Conservation (phyloP, 2,329 filamentous ascomycete species). For the Fusarium sp. region DNA sequence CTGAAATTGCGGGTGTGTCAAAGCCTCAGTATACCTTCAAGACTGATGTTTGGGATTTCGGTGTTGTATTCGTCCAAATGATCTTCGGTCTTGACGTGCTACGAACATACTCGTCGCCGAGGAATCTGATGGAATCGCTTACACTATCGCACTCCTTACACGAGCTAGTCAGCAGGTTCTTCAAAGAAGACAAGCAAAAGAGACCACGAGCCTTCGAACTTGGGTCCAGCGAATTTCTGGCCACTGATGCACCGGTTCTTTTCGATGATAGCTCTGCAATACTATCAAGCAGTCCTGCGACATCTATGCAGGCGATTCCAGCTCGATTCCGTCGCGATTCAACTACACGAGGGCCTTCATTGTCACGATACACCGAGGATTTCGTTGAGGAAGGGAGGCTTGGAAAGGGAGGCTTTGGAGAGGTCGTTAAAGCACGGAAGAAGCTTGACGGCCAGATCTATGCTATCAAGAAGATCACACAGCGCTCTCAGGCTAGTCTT, state of each 20-base stretch:
- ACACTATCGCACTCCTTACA: constrained; percentile 79
- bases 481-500: constrained; percentile 80
- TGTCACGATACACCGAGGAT: constrained; percentile 86
- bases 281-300: constrained; percentile 57
- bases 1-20: constrained; percentile 74
- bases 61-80: constrained; percentile 93
- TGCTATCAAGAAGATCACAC: constrained; percentile 95
- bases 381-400: constrained; percentile 90
- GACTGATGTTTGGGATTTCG: constrained; percentile 95
- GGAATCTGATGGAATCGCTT: constrained; percentile 75
- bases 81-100: constrained; percentile 84
- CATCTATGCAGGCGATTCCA: constrained; percentile 57
- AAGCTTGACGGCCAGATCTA: constrained; percentile 94
- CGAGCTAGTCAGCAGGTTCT: constrained; percentile 85
- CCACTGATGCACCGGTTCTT: constrained; percentile 71
- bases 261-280: constrained; percentile 57
- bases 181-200: constrained; percentile 85
- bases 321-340: constrained; percentile 71
- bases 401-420: constrained; percentile 93
- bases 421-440: constrained; percentile 94
- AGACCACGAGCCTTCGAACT: constrained; percentile 83
- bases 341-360: constrained; percentile 59
- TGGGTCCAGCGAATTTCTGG: constrained; percentile 72
- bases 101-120: constrained; percentile 82
- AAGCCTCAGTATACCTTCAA: constrained; percentile 76